Evolutionary conservation across 129 eudicot species (phyloP).

Genomic region (Pittosporum tobira): DNA sequence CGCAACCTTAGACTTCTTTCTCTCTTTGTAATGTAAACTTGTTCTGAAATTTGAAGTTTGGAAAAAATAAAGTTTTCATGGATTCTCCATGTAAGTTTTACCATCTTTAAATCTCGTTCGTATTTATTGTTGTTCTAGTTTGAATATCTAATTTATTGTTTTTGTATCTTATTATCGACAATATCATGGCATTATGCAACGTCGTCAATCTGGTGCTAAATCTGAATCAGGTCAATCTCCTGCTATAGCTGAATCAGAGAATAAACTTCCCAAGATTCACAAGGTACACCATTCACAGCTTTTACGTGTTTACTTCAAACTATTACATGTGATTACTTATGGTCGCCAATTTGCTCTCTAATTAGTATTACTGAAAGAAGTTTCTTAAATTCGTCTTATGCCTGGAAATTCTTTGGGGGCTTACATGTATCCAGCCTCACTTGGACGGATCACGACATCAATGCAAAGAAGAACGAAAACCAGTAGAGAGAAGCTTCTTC

Average conservation of each 20-base stretch:
- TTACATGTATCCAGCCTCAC: constrained; percentile 51
- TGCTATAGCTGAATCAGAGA: constrained; percentile 92
- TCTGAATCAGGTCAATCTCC: no score
- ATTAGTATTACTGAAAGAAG: no score
- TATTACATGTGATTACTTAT: neutral
- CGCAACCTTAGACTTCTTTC: no score
- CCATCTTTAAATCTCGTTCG: no score
- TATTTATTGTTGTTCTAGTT: no score
- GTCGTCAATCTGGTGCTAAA: constrained; percentile 92
- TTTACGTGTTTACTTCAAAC: neutral
- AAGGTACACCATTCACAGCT: constrained; percentile 38
- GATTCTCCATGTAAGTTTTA: no score
- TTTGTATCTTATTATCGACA: no score
- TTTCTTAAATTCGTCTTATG: neutral
- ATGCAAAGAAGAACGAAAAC: constrained; percentile 55
- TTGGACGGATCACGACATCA: constrained; percentile 84
- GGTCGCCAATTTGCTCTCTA: neutral
- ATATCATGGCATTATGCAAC: constrained; percentile 87
- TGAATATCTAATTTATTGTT: no score
- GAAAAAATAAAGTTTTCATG: no score
- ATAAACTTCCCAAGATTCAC: constrained; percentile 52
- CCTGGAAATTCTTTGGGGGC: neutral
- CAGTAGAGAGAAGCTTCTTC: constrained; percentile 46
- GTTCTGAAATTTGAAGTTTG: no score
- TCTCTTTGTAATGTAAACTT: no score